Conservation (phyloP, 345 rosid species). For the Raphanus raphanistrum region DNA sequence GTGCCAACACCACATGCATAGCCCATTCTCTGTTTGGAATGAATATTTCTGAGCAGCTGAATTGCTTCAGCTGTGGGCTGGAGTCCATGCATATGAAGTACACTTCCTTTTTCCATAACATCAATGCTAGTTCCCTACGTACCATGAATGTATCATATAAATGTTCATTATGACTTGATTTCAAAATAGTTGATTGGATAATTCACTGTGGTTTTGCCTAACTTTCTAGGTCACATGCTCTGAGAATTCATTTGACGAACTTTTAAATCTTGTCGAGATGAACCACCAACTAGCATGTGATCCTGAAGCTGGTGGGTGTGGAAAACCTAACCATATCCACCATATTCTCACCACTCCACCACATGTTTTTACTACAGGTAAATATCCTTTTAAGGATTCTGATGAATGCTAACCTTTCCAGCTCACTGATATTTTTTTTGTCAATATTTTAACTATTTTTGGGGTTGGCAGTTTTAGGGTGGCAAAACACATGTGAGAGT, state of each 20-base stretch:
- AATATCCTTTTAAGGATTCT: not conserved
- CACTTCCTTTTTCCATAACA: slow-evolving; percentile 89
- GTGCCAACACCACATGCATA: slow-evolving; percentile 63
- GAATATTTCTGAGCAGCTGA: slow-evolving; percentile 78
- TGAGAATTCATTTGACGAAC: slow-evolving; percentile 74
- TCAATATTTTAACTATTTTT: not conserved
- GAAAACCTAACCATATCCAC: slow-evolving; percentile 73
- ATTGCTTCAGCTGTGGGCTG: slow-evolving; percentile 75
- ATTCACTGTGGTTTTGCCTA: slow-evolving; percentile 11
- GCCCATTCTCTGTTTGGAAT: slow-evolving; percentile 93
- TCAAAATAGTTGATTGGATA: not conserved
- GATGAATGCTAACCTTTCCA: slow-evolving; percentile 15
- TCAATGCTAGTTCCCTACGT: slow-evolving; percentile 90
- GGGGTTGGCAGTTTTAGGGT: slow-evolving; percentile 78
- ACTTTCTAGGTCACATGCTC: slow-evolving; percentile 58
- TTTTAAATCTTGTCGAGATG: slow-evolving; percentile 80
- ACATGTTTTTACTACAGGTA: slow-evolving; percentile 86
- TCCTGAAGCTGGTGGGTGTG: slow-evolving; percentile 82
- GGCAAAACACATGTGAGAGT: slow-evolving; percentile 92
- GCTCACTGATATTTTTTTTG: slow-evolving; percentile 1
- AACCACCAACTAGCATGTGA: slow-evolving; percentile 91
- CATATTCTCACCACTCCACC: slow-evolving; percentile 78
- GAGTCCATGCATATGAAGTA: slow-evolving; percentile 89
- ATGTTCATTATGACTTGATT: not conserved
- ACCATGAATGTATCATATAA: slow-evolving; percentile 65